Conservation (phyloP, 306 rosid genomes). For the Clitoria ternatea region DNA sequence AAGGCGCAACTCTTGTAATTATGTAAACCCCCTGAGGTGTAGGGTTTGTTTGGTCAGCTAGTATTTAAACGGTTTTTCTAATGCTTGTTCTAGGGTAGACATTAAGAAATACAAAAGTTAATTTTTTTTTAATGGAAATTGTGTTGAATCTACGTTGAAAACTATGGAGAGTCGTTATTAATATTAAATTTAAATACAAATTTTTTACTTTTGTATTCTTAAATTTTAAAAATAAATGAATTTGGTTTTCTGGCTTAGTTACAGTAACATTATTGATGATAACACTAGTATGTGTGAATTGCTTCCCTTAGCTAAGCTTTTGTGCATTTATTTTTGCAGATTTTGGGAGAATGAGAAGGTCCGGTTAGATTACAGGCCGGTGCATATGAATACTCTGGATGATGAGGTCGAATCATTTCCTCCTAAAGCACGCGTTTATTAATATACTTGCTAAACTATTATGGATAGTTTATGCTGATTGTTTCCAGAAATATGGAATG, state of each 20-base stretch:
- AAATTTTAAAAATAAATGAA: background rate
- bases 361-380: constrained; percentile 66
- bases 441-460: background rate
- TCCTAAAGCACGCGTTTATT: constrained; percentile 86
- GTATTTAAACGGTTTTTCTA: too few relatives aligned
- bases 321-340: constrained; percentile 41
- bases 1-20: background rate
- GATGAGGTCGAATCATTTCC: constrained; percentile 74
- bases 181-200: too few relatives aligned
- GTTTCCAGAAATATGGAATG: constrained; percentile 4
- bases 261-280: background rate
- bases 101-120: too few relatives aligned
- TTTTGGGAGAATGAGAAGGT: constrained; percentile 69
- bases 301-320: background rate
- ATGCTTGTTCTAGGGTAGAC: too few relatives aligned
- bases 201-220: too few relatives aligned
- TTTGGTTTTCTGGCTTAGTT: background rate
- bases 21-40: background rate
- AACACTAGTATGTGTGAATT: background rate
- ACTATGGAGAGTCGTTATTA: too few relatives aligned
- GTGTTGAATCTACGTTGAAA: too few relatives aligned
- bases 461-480: background rate
- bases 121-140: too few relatives aligned
- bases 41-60: background rate
- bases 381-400: constrained; percentile 73